Percentiles rank a stretch among this genome's conserved stretches.
These are phyloP conservation scores for Phytopythium oedochilum DNA, from an alignment of 352 stramenopile genomes.

Conservation along the genomic window DNA sequence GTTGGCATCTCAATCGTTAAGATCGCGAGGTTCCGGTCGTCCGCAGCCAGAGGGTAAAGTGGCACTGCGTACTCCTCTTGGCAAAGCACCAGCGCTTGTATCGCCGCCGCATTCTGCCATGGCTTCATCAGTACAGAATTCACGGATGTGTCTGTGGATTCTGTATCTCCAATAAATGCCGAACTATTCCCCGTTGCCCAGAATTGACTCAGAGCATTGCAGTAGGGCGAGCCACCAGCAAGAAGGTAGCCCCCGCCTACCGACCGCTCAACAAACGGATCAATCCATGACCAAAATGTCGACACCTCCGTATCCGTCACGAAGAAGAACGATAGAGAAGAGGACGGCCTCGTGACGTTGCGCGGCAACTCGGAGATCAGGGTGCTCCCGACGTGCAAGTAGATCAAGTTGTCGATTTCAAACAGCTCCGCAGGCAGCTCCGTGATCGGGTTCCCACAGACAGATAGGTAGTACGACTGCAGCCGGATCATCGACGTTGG, in stretches of 20 bases:
- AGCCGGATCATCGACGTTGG: slow-evolving; percentile 9
- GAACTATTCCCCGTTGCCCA: not conserved
- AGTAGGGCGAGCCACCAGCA: not conserved
- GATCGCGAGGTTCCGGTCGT: not conserved
- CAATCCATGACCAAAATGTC: slow-evolving; percentile 13
- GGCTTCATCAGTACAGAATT: not conserved
- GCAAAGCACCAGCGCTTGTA: not conserved
- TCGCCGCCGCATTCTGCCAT: not conserved
- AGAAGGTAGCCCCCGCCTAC: not conserved
- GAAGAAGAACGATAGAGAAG: not conserved
- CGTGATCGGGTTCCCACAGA: slow-evolving; percentile 26
- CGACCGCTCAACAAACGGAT: not conserved
- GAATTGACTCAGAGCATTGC: not conserved
- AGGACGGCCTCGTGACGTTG: slow-evolving; percentile 12
- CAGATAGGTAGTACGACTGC: slow-evolving; percentile 14
- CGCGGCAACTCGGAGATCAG: slow-evolving; percentile 11
- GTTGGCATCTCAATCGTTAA: not conserved
- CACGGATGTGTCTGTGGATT: not conserved
- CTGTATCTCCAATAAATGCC: not conserved
- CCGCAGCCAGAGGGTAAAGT: not conserved
- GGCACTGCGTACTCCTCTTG: not conserved
- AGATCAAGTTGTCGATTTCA: slow-evolving; percentile 7
- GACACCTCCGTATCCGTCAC: slow-evolving; percentile 16
- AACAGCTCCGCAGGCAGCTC: slow-evolving; percentile 17
- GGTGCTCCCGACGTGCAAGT: slow-evolving; percentile 15